phyloP scores from a whole-genome alignment of 768 basidiomycete species.

The Gymnopilus junonius region DNA sequence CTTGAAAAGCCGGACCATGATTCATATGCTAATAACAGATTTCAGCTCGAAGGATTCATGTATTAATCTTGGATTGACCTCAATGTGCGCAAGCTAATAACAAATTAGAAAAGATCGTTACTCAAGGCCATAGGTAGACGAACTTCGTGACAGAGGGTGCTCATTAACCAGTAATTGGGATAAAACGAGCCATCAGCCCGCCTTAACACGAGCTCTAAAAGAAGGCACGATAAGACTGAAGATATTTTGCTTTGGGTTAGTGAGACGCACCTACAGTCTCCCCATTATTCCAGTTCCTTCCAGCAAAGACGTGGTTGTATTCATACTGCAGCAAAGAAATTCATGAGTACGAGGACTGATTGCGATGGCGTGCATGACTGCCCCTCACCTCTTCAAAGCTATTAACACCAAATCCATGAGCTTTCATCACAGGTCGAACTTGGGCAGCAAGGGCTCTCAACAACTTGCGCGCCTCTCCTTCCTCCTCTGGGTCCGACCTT shows the following conservation, averaged over 20 bases:
- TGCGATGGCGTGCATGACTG: not conserved
- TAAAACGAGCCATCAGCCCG: slow-evolving; percentile 62
- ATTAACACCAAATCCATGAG: slow-evolving; percentile 75
- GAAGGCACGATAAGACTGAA: not conserved
- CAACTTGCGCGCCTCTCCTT: slow-evolving; percentile 72
- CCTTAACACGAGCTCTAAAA: slow-evolving; percentile 74
- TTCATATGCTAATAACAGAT: slow-evolving; percentile 68
- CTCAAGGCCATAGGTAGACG: slow-evolving; percentile 16
- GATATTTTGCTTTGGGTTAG: not conserved
- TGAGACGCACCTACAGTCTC: slow-evolving; percentile 67
- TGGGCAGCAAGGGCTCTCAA: slow-evolving; percentile 83
- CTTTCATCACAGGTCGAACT: slow-evolving; percentile 83
- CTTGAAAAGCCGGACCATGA: slow-evolving; percentile 77
- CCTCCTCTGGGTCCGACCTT: slow-evolving; percentile 43
- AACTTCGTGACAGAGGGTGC: slow-evolving; percentile 86
- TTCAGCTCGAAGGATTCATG: not conserved
- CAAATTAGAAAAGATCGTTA: slow-evolving; percentile 11
- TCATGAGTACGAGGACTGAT: not conserved
- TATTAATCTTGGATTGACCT: slow-evolving; percentile 44
- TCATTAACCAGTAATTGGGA: slow-evolving; percentile 70
- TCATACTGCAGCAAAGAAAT: slow-evolving; percentile 58
- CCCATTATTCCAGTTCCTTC: slow-evolving; percentile 85
- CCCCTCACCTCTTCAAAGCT: slow-evolving; percentile 83
- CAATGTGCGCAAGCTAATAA: slow-evolving; percentile 77
- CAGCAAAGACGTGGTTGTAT: slow-evolving; percentile 76